phyloP scores from a whole-genome alignment of 305 asterid genomes.

The Rubia tinctorum region DNA sequence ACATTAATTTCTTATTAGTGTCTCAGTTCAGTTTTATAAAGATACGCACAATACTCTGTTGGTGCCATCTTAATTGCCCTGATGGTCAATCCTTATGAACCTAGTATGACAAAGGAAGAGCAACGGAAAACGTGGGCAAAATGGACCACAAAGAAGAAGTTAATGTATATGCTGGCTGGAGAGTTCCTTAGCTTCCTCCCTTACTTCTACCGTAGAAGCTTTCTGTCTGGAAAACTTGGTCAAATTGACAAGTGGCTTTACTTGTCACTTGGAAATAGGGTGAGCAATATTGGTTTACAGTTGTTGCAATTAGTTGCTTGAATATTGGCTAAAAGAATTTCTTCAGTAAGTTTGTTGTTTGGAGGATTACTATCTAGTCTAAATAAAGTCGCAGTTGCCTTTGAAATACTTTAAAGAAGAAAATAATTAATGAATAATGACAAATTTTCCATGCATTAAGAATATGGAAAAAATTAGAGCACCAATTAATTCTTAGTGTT shows the following conservation, averaged over 20 bases:
- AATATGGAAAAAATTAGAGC: background rate
- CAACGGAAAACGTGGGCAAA: conserved; percentile 69
- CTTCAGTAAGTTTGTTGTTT: background rate
- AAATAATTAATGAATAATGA: conserved; percentile 4
- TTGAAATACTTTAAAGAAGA: background rate
- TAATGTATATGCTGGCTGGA: conserved; percentile 64
- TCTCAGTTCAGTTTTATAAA: conserved; percentile 10
- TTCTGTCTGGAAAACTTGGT: conserved; percentile 81
- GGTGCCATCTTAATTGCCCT: conserved; percentile 96
- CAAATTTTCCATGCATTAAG: background rate
- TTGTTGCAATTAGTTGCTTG: conserved; percentile 5
- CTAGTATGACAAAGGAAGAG: conserved; percentile 71
- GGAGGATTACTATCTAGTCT: background rate
- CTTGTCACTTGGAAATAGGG: conserved; percentile 65
- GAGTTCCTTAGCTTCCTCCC: conserved; percentile 72
- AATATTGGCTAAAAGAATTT: background rate
- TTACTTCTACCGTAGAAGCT: conserved; percentile 60
- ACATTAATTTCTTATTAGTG: background rate
- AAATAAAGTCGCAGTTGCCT: too few relatives aligned
- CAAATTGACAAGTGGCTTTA: conserved; percentile 62
- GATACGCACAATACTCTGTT: conserved; percentile 28
- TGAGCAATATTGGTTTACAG: conserved; percentile 33
- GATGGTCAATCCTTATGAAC: conserved; percentile 89
- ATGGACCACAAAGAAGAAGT: conserved; percentile 60
- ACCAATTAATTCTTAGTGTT: background rate